Evolutionary conservation across 2,329 filamentous ascomycete species (phyloP).

Genomic region (Alternaria sp.): DNA sequence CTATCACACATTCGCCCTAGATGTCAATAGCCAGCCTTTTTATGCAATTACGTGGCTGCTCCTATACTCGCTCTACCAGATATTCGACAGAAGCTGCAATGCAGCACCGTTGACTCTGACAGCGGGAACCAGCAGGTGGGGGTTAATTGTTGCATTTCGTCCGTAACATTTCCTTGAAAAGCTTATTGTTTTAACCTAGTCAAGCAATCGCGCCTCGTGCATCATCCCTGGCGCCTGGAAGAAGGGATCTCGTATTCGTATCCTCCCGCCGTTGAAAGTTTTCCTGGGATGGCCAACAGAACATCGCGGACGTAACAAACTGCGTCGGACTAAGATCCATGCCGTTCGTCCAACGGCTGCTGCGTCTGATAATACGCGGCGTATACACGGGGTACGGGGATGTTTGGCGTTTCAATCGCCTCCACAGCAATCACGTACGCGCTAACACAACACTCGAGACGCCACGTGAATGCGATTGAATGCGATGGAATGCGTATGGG

Average conservation of each 20-base stretch:
- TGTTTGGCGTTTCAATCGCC: not conserved
- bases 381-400: conserved; percentile 7
- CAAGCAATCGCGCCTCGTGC: conserved; percentile 3
- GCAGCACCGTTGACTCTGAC: not conserved
- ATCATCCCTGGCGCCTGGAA: not conserved
- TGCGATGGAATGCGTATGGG: conserved; percentile 13
- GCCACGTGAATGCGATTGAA: conserved; percentile 8
- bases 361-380: not conserved
- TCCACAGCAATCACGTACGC: conserved; percentile 8
- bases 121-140: not conserved
- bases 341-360: conserved; percentile 2
- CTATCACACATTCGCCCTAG: not conserved
- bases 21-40: not conserved
- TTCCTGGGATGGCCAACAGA: not conserved
- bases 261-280: conserved; percentile 1
- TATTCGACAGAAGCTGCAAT: not conserved
- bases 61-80: not conserved
- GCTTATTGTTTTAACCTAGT: not conserved
- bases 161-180: not conserved
- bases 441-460: conserved; percentile 3
- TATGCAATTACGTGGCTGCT: not conserved
- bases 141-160: not conserved
- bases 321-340: not conserved
- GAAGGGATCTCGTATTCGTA: conserved; percentile 9
- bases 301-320: not conserved